Conservation (phyloP, 2,329 filamentous ascomycete genomes). For the Capronia epimyces region DNA sequence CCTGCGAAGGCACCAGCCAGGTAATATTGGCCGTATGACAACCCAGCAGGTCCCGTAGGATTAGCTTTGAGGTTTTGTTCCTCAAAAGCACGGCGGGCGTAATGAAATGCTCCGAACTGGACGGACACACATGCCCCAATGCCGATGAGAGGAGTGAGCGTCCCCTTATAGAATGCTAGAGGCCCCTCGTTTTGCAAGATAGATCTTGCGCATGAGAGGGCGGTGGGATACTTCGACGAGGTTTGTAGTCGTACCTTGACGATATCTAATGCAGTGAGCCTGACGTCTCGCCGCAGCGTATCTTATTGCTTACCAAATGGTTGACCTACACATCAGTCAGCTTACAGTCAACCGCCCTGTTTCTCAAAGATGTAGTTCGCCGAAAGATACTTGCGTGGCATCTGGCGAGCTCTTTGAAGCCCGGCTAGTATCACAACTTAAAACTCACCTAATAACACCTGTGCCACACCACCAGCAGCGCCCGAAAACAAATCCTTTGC, state of each 20-base stretch:
- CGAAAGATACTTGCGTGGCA: too few species aligned
- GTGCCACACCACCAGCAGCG: constrained; percentile 84
- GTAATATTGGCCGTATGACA: constrained; percentile 84
- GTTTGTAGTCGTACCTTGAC: constrained; percentile 97
- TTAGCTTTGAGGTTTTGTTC: constrained; percentile 51
- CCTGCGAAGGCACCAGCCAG: constrained; percentile 86
- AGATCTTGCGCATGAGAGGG: constrained; percentile 70
- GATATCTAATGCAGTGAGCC: constrained; percentile 58
- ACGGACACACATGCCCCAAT: constrained; percentile 97
- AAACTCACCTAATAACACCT: constrained; percentile 80
- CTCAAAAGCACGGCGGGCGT: constrained; percentile 81
- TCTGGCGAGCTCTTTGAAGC: too few species aligned
- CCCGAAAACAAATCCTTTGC: constrained; percentile 88
- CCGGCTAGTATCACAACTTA: background rate
- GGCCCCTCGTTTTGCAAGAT: constrained; percentile 87
- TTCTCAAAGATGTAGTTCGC: too few species aligned
- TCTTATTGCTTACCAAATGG: constrained; percentile 53
- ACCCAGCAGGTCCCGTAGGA: constrained; percentile 38
- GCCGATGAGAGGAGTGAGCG: constrained; percentile 85
- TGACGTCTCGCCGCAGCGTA: constrained; percentile 31
- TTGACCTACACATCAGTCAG: constrained; percentile 47
- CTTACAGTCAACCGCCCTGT: background rate
- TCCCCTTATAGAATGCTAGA: constrained; percentile 96
- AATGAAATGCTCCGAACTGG: constrained; percentile 96
- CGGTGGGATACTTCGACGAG: constrained; percentile 70